A percentile compares a stretch with the other conserved stretches of the same genome.
Conservation (phyloP, 2,329 filamentous ascomycete species). For the Stagonosporopsis tanaceti region DNA sequence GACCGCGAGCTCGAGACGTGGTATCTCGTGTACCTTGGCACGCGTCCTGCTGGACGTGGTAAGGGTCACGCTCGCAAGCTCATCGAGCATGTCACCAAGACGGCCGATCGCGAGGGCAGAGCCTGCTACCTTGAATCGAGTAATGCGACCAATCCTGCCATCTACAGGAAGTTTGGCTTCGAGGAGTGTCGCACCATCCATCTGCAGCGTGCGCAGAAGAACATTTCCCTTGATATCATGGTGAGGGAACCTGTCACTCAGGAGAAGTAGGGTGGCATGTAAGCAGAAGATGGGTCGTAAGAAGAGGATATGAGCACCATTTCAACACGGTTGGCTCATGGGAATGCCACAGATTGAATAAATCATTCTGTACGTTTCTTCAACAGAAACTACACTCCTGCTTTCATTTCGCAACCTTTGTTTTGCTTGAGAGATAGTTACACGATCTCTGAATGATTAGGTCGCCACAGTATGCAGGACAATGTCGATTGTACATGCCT, state of each 20-base stretch:
- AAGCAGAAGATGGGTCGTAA: constrained; percentile 4
- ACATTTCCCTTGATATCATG: constrained; percentile 80
- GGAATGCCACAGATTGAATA: neutral
- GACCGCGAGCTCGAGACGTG: constrained; percentile 72
- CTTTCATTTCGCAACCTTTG: neutral
- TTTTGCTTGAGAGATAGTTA: neutral
- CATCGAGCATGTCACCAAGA: constrained; percentile 70
- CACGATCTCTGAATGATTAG: neutral
- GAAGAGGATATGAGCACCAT: constrained; percentile 19
- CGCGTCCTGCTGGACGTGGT: constrained; percentile 72
- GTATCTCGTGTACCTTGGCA: constrained; percentile 86
- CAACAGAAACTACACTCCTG: constrained; percentile 28
- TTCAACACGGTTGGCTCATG: constrained; percentile 35
- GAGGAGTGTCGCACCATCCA: constrained; percentile 69
- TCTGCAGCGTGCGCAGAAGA: constrained; percentile 64
- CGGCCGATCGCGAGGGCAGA: constrained; percentile 72
- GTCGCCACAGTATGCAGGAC: neutral
- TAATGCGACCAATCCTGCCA: constrained; percentile 70
- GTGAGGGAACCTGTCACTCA: constrained; percentile 69
- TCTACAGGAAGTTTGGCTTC: constrained; percentile 81
- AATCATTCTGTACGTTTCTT: constrained; percentile 21
- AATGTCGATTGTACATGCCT: neutral
- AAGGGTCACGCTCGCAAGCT: constrained; percentile 77
- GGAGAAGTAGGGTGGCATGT: constrained; percentile 31
- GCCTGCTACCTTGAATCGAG: constrained; percentile 83